These are phyloP conservation scores for Rhizodiscina lignyota DNA, from an alignment of 495 filamentous ascomycete species.

Conservation along the genomic window DNA sequence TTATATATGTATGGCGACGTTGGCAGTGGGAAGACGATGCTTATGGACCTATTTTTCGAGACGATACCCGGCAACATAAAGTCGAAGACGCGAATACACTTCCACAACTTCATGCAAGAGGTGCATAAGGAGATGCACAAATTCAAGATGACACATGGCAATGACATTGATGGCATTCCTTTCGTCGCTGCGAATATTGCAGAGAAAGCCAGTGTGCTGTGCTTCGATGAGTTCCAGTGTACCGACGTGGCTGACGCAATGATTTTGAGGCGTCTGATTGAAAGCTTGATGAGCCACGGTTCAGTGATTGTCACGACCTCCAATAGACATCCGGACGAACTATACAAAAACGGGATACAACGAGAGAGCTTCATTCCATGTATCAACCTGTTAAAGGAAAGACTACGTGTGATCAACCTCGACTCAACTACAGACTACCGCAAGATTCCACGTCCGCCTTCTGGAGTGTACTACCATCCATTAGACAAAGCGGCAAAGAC, in stretches of 20 bases:
- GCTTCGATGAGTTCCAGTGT: slow-evolving; percentile 98
- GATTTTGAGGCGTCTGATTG: slow-evolving; percentile 79
- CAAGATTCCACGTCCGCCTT: slow-evolving; percentile 84
- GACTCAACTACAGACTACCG: slow-evolving; percentile 94
- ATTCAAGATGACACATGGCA: slow-evolving; percentile 77
- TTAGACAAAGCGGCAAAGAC: slow-evolving; percentile 58
- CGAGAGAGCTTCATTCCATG: slow-evolving; percentile 88
- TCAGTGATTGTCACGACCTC: slow-evolving; percentile 90
- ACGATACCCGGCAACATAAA: slow-evolving; percentile 68
- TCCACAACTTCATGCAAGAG: slow-evolving; percentile 99
- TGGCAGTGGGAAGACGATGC: slow-evolving; percentile 96
- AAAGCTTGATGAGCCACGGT: slow-evolving; percentile 87
- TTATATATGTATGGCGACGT: slow-evolving; percentile 96
- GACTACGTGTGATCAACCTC: slow-evolving; percentile 78
- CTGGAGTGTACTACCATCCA: slow-evolving; percentile 81
- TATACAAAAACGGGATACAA: slow-evolving; percentile 97
- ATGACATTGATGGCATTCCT: slow-evolving; percentile 79
- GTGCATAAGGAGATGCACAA: slow-evolving; percentile 83
- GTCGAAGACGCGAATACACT: slow-evolving; percentile 89
- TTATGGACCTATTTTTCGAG: slow-evolving; percentile 98
- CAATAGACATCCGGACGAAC: slow-evolving; percentile 89
- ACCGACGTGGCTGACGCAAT: slow-evolving; percentile 98
- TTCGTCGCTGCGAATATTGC: slow-evolving; percentile 91
- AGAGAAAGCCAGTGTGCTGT: slow-evolving; percentile 66
- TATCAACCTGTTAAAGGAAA: slow-evolving; percentile 73